Percentiles rank a stretch among this genome's conserved stretches.
These are phyloP conservation scores for Cephalotrichum gorgonifer DNA, from an alignment of 2,329 filamentous ascomycete genomes.

Conservation along the genomic window DNA sequence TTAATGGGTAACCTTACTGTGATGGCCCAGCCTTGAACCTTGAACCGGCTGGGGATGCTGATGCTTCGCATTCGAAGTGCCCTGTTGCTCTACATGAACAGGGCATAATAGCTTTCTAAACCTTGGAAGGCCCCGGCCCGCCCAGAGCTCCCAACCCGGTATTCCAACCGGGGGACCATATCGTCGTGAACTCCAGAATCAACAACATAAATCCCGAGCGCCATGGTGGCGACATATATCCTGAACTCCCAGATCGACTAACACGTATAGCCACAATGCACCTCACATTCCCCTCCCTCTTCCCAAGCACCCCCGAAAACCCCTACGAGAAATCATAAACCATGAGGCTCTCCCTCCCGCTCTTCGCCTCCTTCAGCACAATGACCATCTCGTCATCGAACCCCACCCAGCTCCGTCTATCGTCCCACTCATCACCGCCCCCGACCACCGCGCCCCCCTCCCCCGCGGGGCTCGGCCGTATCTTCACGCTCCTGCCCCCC, in stretches of 20 bases:
- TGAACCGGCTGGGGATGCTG: too few species aligned
- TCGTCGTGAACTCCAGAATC: too few species aligned
- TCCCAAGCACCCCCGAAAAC: background rate
- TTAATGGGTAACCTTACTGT: too few species aligned
- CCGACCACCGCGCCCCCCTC: background rate
- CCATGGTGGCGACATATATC: too few species aligned
- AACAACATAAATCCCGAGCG: too few species aligned
- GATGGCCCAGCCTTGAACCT: too few species aligned
- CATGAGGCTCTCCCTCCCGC: constrained; percentile 62
- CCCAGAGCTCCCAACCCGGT: too few species aligned
- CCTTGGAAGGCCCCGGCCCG: too few species aligned
- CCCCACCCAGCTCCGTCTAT: constrained; percentile 58
- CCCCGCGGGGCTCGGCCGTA: constrained; percentile 27
- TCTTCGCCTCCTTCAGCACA: constrained; percentile 60
- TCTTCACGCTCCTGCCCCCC: constrained; percentile 38
- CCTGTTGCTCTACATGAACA: too few species aligned
- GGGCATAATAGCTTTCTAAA: too few species aligned
- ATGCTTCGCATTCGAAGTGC: too few species aligned
- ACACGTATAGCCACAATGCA: background rate
- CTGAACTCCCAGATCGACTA: background rate
- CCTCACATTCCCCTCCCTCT: background rate
- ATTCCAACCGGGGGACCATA: too few species aligned
- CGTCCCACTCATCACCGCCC: constrained; percentile 25
- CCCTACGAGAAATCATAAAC: constrained; percentile 75
- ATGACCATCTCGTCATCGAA: constrained; percentile 93